Evolutionary conservation across 768 basidiomycete genomes (phyloP), one percentile per base, ranked within the genome.

Genomic region (Phylloporus sp.): DNA sequence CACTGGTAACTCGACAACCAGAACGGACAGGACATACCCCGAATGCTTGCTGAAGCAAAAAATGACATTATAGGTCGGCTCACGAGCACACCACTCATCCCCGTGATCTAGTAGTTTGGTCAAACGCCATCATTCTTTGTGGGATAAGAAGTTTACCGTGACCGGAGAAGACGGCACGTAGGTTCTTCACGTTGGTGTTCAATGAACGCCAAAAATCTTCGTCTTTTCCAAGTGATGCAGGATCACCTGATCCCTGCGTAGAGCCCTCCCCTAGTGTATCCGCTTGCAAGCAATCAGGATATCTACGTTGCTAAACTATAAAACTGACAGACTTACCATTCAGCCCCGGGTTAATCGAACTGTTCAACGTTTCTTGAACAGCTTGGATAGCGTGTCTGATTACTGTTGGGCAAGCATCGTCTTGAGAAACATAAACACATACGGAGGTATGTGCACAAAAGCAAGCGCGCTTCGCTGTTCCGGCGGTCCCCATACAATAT

Each of bases 1-100:
- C 4, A 40, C 45, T 49, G 44, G 18, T 22, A 2, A 49, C 18
- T 2, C 34, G 24, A 41, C 34, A 38, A 4, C 7, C 5, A 12
- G 31, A 26, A 22, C 4, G 15, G 40, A 28, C 18, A 38, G 3
- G 40, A 63, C 62, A 12, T 57, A 86, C 81, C 86, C 87, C 2
- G 85, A 84, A 62, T 89, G 88, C 63, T 89, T 89, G 60, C 78
- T 34, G 56, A 89, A 91, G 63, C 88, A 91, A 64, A 88, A 87
- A 0, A 86, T 77, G 9, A 85, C 76, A 35, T 79, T 70, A 54
- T 81, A 80, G 4, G 73, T 75, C 2, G 77, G 76, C 53, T 88
- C 84, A 16, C 85, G 80, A 8, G 79, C 78, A 54, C 88, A 90
- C 88, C 88, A 90, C 63, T 88, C 86, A 52, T 89, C 77, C 1